These are phyloP conservation scores for Trapa bicornis DNA, from an alignment of 345 rosid genomes.

Conservation along the genomic window DNA sequence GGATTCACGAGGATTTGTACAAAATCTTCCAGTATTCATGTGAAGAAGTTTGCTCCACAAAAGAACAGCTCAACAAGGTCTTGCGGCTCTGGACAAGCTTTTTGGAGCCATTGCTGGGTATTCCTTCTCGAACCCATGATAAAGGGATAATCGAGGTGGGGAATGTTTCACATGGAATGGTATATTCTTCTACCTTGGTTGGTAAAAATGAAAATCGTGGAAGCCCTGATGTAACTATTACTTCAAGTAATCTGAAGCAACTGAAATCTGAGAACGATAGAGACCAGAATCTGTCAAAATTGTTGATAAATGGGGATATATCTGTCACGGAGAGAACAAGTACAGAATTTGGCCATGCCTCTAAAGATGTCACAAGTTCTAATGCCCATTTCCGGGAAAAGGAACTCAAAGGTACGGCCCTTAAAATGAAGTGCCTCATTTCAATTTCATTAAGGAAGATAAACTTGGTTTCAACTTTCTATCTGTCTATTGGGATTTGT, in stretches of 20 bases:
- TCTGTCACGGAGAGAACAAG: slow-evolving; percentile 30
- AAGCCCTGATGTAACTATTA: slow-evolving; percentile 32
- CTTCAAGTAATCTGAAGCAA: slow-evolving; percentile 32
- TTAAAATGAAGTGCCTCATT: slow-evolving; percentile 18
- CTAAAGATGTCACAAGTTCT: slow-evolving; percentile 25
- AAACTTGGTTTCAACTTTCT: neutral
- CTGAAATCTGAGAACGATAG: slow-evolving; percentile 34
- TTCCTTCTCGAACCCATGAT: slow-evolving; percentile 36
- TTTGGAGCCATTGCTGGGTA: slow-evolving; percentile 72
- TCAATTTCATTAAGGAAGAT: neutral
- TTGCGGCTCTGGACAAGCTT: slow-evolving; percentile 83
- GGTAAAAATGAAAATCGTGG: slow-evolving; percentile 39
- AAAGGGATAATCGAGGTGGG: slow-evolving; percentile 12
- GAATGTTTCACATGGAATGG: neutral
- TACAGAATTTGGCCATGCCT: slow-evolving; percentile 21
- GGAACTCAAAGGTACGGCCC: slow-evolving; percentile 29
- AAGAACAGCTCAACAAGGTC: slow-evolving; percentile 79
- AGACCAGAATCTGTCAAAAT: slow-evolving; percentile 34
- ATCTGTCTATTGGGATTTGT: neutral
- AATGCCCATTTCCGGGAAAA: slow-evolving; percentile 26
- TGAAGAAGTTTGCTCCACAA: slow-evolving; percentile 86
- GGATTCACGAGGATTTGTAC: slow-evolving; percentile 73
- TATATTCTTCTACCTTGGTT: slow-evolving; percentile 18
- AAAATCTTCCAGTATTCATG: slow-evolving; percentile 85
- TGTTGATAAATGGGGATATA: slow-evolving; percentile 37